These are phyloP conservation scores for Leucosporidium scottii DNA, from an alignment of 768 basidiomycete species.

Conservation along the genomic window DNA sequence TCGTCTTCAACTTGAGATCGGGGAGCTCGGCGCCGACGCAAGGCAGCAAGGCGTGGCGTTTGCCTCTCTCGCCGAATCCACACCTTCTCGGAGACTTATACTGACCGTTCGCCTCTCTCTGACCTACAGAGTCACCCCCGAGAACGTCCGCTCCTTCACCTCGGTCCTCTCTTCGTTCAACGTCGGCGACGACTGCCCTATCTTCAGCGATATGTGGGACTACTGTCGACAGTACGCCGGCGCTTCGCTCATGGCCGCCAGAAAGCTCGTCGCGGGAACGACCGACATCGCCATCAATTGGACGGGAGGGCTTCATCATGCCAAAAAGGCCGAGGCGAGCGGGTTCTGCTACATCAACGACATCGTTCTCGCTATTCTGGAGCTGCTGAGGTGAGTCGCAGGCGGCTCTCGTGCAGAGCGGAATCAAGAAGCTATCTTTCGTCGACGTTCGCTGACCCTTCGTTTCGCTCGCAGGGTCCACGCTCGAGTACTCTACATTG, in stretches of 20 bases:
- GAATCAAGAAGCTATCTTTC: neutral
- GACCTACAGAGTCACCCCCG: slow-evolving; percentile 67
- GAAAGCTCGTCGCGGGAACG: slow-evolving; percentile 71
- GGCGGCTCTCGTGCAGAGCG: neutral
- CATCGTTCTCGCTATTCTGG: slow-evolving; percentile 72
- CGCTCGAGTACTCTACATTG: slow-evolving; percentile 91
- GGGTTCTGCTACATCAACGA: slow-evolving; percentile 94
- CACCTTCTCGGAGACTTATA: neutral
- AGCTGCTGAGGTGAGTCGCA: slow-evolving; percentile 64
- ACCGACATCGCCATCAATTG: slow-evolving; percentile 98
- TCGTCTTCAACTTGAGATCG: neutral
- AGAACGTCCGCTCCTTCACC: slow-evolving; percentile 61
- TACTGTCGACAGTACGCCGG: slow-evolving; percentile 94
- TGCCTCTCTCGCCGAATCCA: neutral
- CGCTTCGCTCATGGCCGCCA: slow-evolving; percentile 79
- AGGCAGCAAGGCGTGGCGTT: neutral
- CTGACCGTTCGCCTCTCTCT: neutral
- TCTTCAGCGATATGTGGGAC: slow-evolving; percentile 89
- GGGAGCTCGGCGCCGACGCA: neutral
- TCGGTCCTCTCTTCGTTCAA: slow-evolving; percentile 79
- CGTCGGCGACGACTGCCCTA: slow-evolving; percentile 93
- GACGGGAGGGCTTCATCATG: slow-evolving; percentile 97
- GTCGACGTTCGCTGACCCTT: neutral
- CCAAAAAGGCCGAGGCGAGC: slow-evolving; percentile 94
- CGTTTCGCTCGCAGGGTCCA: slow-evolving; percentile 57